These are phyloP conservation scores for Psilocybe mexicana DNA, from an alignment of 1,284 basidiomycete species.

Conservation along the genomic window DNA sequence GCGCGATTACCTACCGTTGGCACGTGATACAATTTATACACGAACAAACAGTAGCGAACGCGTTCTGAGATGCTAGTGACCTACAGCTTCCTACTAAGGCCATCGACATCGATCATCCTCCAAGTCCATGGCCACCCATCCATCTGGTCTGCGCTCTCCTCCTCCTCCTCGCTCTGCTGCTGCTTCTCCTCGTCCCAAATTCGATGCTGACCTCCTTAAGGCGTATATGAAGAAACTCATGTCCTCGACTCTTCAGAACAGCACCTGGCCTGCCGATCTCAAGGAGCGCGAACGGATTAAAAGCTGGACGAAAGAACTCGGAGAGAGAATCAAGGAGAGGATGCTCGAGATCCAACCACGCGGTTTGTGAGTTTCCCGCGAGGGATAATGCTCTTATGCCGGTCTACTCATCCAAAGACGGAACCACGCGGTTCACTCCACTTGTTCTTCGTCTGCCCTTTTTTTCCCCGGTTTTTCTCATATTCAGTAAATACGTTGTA, in stretches of 20 bases:
- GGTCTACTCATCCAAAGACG: constrained; percentile 3
- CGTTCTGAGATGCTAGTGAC: constrained; percentile 7
- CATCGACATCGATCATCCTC: constrained; percentile 1
- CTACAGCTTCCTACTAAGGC: background rate
- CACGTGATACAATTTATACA: constrained; percentile 12
- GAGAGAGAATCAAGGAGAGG: constrained; percentile 77
- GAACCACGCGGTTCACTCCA: constrained; percentile 3
- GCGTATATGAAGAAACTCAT: constrained; percentile 80
- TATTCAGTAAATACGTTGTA: constrained; percentile 75
- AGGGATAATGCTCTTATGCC: background rate
- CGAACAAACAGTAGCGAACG: constrained; percentile 22
- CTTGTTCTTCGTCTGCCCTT: too few species aligned
- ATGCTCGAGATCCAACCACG: constrained; percentile 79
- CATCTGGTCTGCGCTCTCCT: constrained; percentile 48
- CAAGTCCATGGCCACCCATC: constrained; percentile 35
- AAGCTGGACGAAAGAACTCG: constrained; percentile 78
- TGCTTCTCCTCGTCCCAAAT: constrained; percentile 59
- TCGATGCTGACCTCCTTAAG: constrained; percentile 71
- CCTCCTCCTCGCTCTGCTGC: constrained; percentile 54
- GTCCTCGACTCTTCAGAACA: constrained; percentile 61
- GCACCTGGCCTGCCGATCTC: constrained; percentile 58
- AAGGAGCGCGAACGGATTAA: constrained; percentile 70
- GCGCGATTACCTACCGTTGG: constrained; percentile 10
- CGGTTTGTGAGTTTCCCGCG: constrained; percentile 62
- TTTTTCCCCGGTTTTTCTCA: background rate